A percentile compares a stretch with the other conserved stretches of the same genome.
Evolutionary conservation across 2,329 filamentous ascomycete species (phyloP).

Genomic region (Sporothrix phasma): DNA sequence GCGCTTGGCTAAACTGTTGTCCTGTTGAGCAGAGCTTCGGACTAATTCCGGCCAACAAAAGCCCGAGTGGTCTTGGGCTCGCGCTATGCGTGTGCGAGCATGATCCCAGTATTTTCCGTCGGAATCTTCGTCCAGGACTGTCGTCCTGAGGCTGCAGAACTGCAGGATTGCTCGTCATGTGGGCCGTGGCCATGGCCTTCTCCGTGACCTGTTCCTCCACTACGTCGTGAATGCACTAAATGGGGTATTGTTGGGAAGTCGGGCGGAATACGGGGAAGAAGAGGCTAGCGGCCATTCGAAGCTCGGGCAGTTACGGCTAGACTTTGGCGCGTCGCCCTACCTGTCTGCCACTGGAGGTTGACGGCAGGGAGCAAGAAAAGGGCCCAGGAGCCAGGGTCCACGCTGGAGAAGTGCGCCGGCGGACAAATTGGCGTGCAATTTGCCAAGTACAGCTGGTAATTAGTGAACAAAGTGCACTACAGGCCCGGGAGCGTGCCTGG

Average conservation of each 20-base stretch:
- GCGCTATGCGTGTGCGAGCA: conserved; percentile 7
- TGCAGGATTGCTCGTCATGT: background rate
- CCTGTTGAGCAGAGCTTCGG: background rate
- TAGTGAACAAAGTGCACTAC: background rate
- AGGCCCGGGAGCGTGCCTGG: background rate
- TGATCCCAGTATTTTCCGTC: background rate
- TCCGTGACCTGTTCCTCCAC: background rate
- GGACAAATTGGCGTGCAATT: background rate
- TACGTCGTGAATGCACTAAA: background rate
- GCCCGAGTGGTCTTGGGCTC: background rate
- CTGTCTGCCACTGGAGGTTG: background rate
- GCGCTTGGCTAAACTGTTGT: background rate
- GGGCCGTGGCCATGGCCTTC: no score
- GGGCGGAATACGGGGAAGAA: conserved; percentile 7
- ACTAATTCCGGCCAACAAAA: conserved; percentile 8
- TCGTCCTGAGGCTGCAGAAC: background rate
- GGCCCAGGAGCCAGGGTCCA: background rate
- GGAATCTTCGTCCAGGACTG: background rate
- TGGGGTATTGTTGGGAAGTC: conserved; percentile 7
- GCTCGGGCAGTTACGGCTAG: background rate
- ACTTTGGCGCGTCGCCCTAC: background rate
- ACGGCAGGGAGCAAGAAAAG: background rate
- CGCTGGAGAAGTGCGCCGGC: background rate
- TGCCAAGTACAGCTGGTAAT: background rate
- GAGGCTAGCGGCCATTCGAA: background rate